Percentiles rank a stretch among this genome's conserved stretches.
These are phyloP conservation scores for Puccinia triticina DNA, from an alignment of 1,284 basidiomycete species.

Conservation along the genomic window DNA sequence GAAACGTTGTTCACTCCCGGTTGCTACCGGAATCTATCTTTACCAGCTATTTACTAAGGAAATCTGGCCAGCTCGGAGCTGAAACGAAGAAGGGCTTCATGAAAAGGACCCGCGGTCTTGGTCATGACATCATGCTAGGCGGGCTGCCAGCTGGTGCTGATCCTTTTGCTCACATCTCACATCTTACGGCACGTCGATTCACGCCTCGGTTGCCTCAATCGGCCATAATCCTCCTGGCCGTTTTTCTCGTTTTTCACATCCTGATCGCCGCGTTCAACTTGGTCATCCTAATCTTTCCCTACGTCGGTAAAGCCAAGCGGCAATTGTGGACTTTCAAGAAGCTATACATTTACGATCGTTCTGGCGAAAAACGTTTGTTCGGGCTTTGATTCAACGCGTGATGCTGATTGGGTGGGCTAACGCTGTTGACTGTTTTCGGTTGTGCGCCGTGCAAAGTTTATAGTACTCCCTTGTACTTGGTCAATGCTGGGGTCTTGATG, in stretches of 20 bases:
- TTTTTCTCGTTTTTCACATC: background rate
- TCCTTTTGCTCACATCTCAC: background rate
- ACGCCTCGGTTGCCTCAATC: background rate
- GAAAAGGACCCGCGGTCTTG: background rate
- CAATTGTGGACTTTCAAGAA: background rate
- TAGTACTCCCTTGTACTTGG: constrained; percentile 1
- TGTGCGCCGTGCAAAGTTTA: background rate
- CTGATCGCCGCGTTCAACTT: background rate
- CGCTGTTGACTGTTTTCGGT: background rate
- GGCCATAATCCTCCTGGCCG: background rate
- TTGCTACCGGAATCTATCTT: too few relatives aligned
- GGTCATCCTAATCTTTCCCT: background rate
- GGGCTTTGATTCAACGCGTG: background rate
- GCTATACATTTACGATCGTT: background rate
- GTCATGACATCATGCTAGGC: background rate
- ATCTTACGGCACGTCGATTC: background rate
- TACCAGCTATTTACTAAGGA: too few relatives aligned
- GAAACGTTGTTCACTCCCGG: too few relatives aligned
- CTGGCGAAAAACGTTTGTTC: background rate
- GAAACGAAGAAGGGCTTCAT: too few relatives aligned
- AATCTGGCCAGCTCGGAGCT: too few relatives aligned
- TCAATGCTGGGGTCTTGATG: constrained; percentile 16
- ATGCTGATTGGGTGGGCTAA: background rate
- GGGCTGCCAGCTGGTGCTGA: background rate
- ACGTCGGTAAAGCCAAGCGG: background rate